Percentiles rank a stretch among this genome's conserved stretches.
phyloP scores from a whole-genome alignment of 306 rosid genomes.

The Hippophae tibetana region DNA sequence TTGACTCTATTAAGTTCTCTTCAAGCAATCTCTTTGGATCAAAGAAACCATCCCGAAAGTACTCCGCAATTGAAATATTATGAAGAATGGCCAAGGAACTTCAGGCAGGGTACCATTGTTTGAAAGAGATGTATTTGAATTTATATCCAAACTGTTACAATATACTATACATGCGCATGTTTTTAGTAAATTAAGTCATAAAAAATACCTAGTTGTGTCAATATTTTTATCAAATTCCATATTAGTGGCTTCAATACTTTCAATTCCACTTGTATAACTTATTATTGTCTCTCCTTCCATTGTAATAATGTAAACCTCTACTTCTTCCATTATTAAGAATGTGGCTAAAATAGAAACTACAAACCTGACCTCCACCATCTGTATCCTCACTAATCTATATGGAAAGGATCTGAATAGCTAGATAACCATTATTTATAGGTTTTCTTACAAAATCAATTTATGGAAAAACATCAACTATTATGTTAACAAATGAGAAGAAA shows the following conservation, averaged over 20 bases:
- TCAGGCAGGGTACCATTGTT: conserved; percentile 9
- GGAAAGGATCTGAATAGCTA: too few relatives aligned
- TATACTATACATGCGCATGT: not conserved
- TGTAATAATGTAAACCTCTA: conserved; percentile 69
- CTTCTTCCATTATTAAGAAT: conserved; percentile 35
- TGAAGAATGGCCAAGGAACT: conserved; percentile 3
- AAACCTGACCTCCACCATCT: conserved; percentile 27
- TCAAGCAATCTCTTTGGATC: too few relatives aligned
- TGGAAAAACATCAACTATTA: too few relatives aligned
- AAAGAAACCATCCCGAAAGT: too few relatives aligned
- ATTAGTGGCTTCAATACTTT: conserved; percentile 93
- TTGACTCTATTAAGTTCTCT: too few relatives aligned
- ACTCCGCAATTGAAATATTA: not conserved
- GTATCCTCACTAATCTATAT: conserved; percentile 28
- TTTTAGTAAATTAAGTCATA: not conserved
- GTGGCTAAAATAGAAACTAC: conserved; percentile 25
- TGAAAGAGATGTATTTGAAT: conserved; percentile 8
- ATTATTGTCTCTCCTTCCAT: conserved; percentile 90
- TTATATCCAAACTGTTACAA: not conserved
- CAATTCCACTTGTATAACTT: conserved; percentile 74
- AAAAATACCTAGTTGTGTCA: conserved; percentile 69
- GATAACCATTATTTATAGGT: too few relatives aligned
- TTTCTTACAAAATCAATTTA: too few relatives aligned
- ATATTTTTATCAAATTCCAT: conserved; percentile 80
- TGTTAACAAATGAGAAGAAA: too few relatives aligned